Evolutionary conservation across 306 rosid genomes (phyloP).

Genomic region (Cicer arietinum): DNA sequence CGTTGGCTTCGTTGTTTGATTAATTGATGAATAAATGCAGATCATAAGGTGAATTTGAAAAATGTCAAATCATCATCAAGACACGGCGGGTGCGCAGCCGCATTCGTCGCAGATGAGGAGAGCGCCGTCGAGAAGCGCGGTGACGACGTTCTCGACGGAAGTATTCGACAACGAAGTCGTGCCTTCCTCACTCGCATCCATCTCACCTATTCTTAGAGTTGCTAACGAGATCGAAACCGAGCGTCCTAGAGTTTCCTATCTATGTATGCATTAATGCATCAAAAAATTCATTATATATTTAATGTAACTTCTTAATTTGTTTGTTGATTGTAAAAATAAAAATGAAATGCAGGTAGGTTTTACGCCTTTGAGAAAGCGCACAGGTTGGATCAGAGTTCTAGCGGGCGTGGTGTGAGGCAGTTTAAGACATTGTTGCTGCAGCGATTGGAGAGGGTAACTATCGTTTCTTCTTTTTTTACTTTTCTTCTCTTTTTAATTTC

Average conservation of each 20-base stretch:
- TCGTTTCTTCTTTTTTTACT: background rate
- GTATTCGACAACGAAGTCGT: slow-evolving; percentile 95
- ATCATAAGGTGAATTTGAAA: background rate
- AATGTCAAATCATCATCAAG: background rate
- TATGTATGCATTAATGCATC: slow-evolving; percentile 51
- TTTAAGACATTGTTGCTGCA: slow-evolving; percentile 82
- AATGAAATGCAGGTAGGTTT: slow-evolving; percentile 72
- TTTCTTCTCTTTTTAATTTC: background rate
- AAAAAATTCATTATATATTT: too few species aligned
- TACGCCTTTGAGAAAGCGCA: slow-evolving; percentile 98
- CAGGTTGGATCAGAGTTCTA: slow-evolving; percentile 83
- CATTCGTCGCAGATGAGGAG: background rate
- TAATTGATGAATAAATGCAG: background rate
- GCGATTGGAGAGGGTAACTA: slow-evolving; percentile 78
- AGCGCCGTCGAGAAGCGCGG: slow-evolving; percentile 73
- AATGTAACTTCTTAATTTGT: background rate
- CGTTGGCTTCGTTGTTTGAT: slow-evolving; percentile 10
- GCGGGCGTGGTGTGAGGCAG: slow-evolving; percentile 97
- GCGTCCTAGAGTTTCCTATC: slow-evolving; percentile 92
- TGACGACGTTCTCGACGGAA: slow-evolving; percentile 75
- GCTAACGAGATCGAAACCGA: slow-evolving; percentile 86
- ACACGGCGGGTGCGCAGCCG: too few species aligned
- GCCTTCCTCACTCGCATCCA: slow-evolving; percentile 85
- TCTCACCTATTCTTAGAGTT: slow-evolving; percentile 89
- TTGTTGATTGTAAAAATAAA: background rate